These are phyloP conservation scores for Diplotaxis tenuifolia DNA, from an alignment of 345 rosid genomes.

Conservation along the genomic window DNA sequence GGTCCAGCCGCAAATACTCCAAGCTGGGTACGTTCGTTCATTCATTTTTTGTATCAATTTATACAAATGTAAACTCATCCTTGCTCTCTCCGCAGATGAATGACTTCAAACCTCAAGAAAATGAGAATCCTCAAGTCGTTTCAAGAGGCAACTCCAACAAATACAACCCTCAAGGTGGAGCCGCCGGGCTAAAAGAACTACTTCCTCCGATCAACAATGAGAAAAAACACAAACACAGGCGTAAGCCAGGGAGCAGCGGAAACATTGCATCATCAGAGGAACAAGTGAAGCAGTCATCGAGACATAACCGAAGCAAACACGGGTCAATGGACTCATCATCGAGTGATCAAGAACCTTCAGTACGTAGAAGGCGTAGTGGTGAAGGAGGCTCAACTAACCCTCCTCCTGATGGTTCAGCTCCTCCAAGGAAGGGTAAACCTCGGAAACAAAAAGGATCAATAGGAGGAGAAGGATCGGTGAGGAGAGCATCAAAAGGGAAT, in stretches of 20 bases:
- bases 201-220: conserved; percentile 24
- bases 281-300: conserved; percentile 21
- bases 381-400: conserved; percentile 10
- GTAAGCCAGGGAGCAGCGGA: conserved; percentile 28
- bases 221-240: conserved; percentile 34
- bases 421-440: conserved; percentile 32
- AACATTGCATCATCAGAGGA: conserved; percentile 29
- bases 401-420: conserved; percentile 30
- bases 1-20: conserved; percentile 54
- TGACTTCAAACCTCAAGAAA: conserved; percentile 35
- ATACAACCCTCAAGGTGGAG: conserved; percentile 35
- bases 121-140: conserved; percentile 32
- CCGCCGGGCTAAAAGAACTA: conserved; percentile 21
- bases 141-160: conserved; percentile 36
- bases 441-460: conserved; percentile 35
- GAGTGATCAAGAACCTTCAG: conserved; percentile 30
- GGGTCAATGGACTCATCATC: conserved; percentile 29
- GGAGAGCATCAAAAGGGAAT: conserved; percentile 30
- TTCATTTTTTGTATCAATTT: background rate
- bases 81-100: conserved; percentile 22
- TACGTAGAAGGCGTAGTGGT: conserved; percentile 31
- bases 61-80: background rate
- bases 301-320: conserved; percentile 29
- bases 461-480: conserved; percentile 36
- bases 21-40: conserved; percentile 52